Conservation (phyloP, 73 alveolate genomes). For the Paraurostyla sp. region DNA sequence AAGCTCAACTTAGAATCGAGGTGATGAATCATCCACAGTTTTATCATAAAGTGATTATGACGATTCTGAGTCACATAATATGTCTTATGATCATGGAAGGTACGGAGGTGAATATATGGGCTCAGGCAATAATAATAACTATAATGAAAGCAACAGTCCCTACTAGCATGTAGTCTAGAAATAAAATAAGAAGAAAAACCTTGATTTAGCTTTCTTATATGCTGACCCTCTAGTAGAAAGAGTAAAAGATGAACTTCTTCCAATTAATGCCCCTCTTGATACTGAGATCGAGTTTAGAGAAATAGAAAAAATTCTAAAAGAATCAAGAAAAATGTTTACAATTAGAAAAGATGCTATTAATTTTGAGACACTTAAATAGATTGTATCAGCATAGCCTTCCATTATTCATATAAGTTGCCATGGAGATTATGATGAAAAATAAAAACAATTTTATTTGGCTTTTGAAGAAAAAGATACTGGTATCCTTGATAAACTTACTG, state of each 20-base stretch:
- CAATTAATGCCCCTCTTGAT: constrained; percentile 66
- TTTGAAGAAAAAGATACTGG: constrained; percentile 76
- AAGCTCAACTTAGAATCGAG: background rate
- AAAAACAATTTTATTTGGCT: constrained; percentile 65
- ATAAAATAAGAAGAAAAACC: background rate
- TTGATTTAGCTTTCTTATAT: constrained; percentile 74
- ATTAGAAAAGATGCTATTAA: constrained; percentile 77
- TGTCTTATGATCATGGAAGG: background rate
- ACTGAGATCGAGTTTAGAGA: constrained; percentile 60
- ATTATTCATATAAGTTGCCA: constrained; percentile 83
- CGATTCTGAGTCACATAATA: constrained; percentile 18
- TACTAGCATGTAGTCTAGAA: background rate
- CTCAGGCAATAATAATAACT: background rate
- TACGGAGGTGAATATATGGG: background rate
- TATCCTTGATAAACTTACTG: constrained; percentile 65
- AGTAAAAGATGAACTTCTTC: constrained; percentile 32
- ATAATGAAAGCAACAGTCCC: background rate
- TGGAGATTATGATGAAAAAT: constrained; percentile 72
- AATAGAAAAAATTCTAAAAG: constrained; percentile 36
- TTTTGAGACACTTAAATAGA: constrained; percentile 56
- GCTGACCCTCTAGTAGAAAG: constrained; percentile 78
- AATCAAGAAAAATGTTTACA: constrained; percentile 43
- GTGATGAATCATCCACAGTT: background rate
- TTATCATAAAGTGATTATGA: background rate
- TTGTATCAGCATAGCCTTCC: constrained; percentile 63